phyloP scores from a whole-genome alignment of 2,329 filamentous ascomycete genomes.

The Fusarium heterosporum region DNA sequence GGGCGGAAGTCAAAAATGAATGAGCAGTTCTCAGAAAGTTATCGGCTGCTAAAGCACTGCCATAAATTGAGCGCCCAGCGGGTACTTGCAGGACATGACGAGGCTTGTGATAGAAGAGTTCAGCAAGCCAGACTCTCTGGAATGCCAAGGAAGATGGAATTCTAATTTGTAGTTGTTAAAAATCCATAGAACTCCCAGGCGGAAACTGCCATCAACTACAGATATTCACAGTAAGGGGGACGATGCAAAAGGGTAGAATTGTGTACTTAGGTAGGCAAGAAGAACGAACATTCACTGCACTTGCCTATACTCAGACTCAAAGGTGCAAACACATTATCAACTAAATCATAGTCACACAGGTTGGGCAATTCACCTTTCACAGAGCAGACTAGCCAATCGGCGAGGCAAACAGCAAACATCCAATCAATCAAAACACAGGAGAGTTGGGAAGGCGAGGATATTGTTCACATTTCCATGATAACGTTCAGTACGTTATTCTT shows the following conservation, averaged over 20 bases:
- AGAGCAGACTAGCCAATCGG: neutral
- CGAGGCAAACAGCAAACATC: neutral
- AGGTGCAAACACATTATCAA: neutral
- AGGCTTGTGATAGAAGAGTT: constrained; percentile 2
- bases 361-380: neutral
- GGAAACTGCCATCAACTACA: neutral
- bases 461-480: neutral
- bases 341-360: constrained; percentile 13
- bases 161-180: neutral
- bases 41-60: neutral
- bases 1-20: neutral
- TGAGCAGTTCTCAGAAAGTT: neutral
- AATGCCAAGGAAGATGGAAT: neutral
- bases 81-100: constrained; percentile 23
- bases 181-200: neutral
- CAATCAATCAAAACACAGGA: neutral
- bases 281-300: neutral
- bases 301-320: neutral
- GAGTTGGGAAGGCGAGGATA: neutral
- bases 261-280: neutral
- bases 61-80: constrained; percentile 8
- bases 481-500: constrained; percentile 20
- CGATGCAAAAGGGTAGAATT: neutral
- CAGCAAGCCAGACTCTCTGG: neutral
- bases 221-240: neutral